Evolutionary conservation across 257 asterid species (phyloP), one percentile per base, ranked within the genome.

Genomic region (Solanum tacnaense): DNA sequence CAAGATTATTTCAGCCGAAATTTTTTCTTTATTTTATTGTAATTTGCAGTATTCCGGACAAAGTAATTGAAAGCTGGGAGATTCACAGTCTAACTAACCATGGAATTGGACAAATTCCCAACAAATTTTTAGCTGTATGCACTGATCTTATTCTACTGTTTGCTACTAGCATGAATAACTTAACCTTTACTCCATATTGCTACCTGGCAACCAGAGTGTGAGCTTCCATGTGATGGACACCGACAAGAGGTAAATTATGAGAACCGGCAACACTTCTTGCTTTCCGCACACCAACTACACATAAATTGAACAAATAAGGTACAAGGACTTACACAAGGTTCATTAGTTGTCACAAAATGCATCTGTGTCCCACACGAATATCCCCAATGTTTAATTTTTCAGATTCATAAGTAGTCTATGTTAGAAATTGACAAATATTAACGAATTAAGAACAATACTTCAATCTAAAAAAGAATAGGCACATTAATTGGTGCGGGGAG

Each of bases 171-270:
- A 27, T 81, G 68, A 81, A 46, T 15, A 41, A 44, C 15, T 79
- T 81, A 46, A 81, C 68, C 68, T 81, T 81, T 46, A 16, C 34
- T 46, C 41, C 35, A n/a, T 36, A 85, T 18, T 36, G 72, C 87
- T 92, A 95, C 99, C 99, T 94, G 89, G 99, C 96, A 83, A 97
- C 98, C 88, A 96, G 92, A 89, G 99, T 95, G 90, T 97, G 99
- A 86, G 99, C 99, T 93, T 97, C 99, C 99, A 96, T 97, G 93
- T 95, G 99, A 91, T 96, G 99, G 84, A 97, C 98, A 60, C 98
- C 98, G 23, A 96, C 93, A 89, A 97, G 93, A 78, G 99, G 99
- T 86, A 97, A 90, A 90, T 92, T 75, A 86, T 91, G 91, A 60
- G 92, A 84, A 85, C 98, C 96, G 65, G 99, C 99, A 89, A 96